Base-by-base conservation (phyloP, 441 rosid species). In the Syzygium malaccense region DNA sequence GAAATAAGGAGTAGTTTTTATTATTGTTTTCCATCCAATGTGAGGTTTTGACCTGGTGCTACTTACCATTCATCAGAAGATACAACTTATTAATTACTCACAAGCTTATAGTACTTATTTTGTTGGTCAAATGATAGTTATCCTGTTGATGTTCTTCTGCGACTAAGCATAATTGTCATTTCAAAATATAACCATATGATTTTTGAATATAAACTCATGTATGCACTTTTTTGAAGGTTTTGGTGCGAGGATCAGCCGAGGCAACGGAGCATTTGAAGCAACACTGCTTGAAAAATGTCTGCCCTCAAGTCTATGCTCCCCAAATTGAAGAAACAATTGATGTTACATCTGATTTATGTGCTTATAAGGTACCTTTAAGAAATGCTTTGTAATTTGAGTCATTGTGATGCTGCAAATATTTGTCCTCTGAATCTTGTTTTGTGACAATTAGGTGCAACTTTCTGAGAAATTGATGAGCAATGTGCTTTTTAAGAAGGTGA, bases 211-310 rank as follows among this genome's bases (percentile, higher is more conserved):
- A 54, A 85, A 20, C 66, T 85, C 19, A 14, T 28, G 45, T 85
- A 25, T 85, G 49, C 83, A 37, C 83, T 41, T 75, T 75, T 37
- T 37, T 89, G 89, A 86, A 98, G 99, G 99, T 98, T 94, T 92
- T 98, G 96, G 97, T 98, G 90, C 99, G 96, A 55, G 99, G 98
- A 91, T 96, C 96, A 89, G 99, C 99, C 5, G 99, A 97, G 93
- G 96, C 99, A 55, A 98, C 99, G 4, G 99, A 97, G 91, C 99
- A 97, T 94, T 91, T 98, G 94, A 98, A 95, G 94, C 99, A 98
- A 91, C 98, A 97, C 88, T 96, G 99, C 93, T 88, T 95, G 92
- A 97, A 97, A 93, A 94, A 91, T 85, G 95, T 96, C 57, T 96
- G 98, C 87, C 96, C 98, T 86, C 96, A 97, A 71, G 99, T 98